phyloP scores from a whole-genome alignment of 1,284 basidiomycete genomes.

The Earliella scabrosa region DNA sequence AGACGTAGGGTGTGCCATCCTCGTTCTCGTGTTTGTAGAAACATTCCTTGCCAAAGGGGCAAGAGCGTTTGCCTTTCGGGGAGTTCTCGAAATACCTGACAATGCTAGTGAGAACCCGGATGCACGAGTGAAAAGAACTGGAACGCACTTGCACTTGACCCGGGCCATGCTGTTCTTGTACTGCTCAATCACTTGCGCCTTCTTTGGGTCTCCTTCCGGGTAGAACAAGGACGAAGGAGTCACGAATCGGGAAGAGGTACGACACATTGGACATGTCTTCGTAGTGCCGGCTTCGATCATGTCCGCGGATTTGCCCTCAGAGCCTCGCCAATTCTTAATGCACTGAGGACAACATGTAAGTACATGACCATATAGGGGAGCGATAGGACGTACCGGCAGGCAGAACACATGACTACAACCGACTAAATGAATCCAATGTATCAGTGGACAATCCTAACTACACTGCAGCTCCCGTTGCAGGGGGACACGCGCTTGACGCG shows the following conservation, averaged over 20 bases:
- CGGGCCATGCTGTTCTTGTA: slow-evolving; percentile 76
- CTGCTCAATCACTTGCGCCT: slow-evolving; percentile 50
- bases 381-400: slow-evolving; percentile 52
- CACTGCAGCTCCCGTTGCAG: neutral
- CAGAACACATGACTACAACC: slow-evolving; percentile 79
- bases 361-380: neutral
- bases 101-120: neutral
- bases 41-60: slow-evolving; percentile 78
- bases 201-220: slow-evolving; percentile 54
- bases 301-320: slow-evolving; percentile 54
- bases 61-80: slow-evolving; percentile 49
- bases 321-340: slow-evolving; percentile 73
- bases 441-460: neutral
- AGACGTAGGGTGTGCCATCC: slow-evolving; percentile 65
- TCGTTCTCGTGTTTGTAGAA: slow-evolving; percentile 71
- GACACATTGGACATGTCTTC: slow-evolving; percentile 79
- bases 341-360: slow-evolving; percentile 48
- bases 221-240: slow-evolving; percentile 72
- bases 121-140: neutral
- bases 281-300: slow-evolving; percentile 57
- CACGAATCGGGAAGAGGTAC: slow-evolving; percentile 62
- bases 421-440: slow-evolving; percentile 39
- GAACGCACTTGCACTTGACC: slow-evolving; percentile 63
- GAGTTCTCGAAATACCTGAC: slow-evolving; percentile 66
- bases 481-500: neutral